Conservation (phyloP, 2,329 filamentous ascomycete species). For the Colletotrichum tropicicola region DNA sequence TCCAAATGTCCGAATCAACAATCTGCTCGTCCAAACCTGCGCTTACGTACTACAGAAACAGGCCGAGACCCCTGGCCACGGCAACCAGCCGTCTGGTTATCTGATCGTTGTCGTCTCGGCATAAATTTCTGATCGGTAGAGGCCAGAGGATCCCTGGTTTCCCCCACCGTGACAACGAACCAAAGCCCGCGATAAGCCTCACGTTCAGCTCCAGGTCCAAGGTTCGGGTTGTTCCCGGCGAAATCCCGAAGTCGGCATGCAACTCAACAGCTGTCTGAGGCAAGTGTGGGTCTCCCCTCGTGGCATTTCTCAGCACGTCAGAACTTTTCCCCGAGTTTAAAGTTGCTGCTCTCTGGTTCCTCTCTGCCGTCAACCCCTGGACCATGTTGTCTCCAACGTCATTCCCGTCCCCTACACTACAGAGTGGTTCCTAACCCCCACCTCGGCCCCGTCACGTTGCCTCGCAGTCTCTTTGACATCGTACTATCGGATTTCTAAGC, state of each 20-base stretch:
- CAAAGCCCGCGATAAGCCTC: no score
- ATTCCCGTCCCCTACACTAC: background rate
- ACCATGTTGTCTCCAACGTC: constrained; percentile 1
- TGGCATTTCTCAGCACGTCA: constrained; percentile 27
- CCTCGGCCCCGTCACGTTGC: constrained; percentile 19
- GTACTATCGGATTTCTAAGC: constrained; percentile 29
- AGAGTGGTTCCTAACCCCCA: background rate
- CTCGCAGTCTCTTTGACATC: constrained; percentile 17
- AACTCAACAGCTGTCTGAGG: background rate
- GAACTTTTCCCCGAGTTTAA: constrained; percentile 21
- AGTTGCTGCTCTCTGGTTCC: background rate
- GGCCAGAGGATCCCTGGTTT: no score
- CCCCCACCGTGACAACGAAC: no score
- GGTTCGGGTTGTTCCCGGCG: background rate
- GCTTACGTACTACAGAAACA: no score
- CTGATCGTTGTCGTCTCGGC: no score
- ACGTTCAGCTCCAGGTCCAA: background rate
- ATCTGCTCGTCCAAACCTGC: no score
- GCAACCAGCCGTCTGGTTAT: no score
- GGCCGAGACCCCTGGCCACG: no score
- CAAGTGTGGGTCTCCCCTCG: constrained; percentile 4
- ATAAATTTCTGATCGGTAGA: no score
- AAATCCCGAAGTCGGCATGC: constrained; percentile 2
- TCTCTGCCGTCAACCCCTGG: background rate
- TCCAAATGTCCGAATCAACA: no score